Evolutionary conservation across 768 basidiomycete genomes (phyloP), one percentile per base, ranked within the genome.

Genomic region (Leccinum pellstonianum): DNA sequence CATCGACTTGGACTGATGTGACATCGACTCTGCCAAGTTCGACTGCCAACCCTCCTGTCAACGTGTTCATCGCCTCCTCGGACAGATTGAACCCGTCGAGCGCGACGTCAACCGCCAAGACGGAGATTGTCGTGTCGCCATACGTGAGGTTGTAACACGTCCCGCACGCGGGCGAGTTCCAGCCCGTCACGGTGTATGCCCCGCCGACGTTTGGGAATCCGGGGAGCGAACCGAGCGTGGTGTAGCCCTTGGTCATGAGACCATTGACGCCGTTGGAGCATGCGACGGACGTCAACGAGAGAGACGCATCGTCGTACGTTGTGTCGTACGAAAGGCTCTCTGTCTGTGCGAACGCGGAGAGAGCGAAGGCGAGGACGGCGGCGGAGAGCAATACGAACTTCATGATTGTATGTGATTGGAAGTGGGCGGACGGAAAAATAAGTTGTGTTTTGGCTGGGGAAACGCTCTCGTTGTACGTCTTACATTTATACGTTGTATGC

Each of bases 41-140:
- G 46, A 69, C 75, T 0, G 80, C 86, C 63, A 81, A 71, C 37
- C 74, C 76, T 52, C 74, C 72, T 11, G 85, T 86, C 60, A 86
- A 68, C 14, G 63, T 65, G 60, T 86, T 79, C 83, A 86, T 82
- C n/a, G 85, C 83, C 21, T 66, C 71, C 62, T 78, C 64, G 1
- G 83, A 79, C 29, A 86, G 68, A 58, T 81, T 83, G 64, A 83
- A 85, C 7, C 77, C 79, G 0, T 62, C 61, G 3, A 4, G 27
- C 10, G 65, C 62, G 17, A 52, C 51, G 43, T 76, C 77, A 10
- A 77, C 66, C 5, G 74, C 76, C 56, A 73, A 57, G 4, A 69
- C 52, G 14, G 19, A 2, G 43, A 77, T 43, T 2, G 62, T 67
- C 5, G 3, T 63, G 31, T n/a, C 50, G 3, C 49, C 55, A 41